Evolutionary conservation across 306 rosid species (phyloP).

Genomic region (Parietaria judaica): DNA sequence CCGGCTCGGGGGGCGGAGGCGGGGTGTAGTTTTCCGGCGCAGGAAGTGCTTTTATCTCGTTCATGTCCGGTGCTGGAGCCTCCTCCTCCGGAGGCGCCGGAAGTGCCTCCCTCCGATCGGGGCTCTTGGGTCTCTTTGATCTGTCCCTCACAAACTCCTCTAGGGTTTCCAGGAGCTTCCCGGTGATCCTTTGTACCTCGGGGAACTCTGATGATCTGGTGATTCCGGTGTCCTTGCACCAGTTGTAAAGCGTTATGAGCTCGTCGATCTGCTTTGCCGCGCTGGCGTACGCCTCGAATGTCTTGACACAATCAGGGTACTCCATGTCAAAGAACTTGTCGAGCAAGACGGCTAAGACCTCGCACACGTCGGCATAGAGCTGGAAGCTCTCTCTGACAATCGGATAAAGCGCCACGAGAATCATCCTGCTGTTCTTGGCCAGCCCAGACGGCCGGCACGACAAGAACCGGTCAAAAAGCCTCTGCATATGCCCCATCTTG

Average conservation of each 20-base stretch:
- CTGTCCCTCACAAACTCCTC: slow-evolving; percentile 97
- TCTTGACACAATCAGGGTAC: slow-evolving; percentile 81
- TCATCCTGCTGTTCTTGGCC: slow-evolving; percentile 77
- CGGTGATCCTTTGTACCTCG: slow-evolving; percentile 77
- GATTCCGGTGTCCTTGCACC: slow-evolving; percentile 87
- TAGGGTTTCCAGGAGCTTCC: slow-evolving; percentile 80
- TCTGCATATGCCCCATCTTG: slow-evolving; percentile 89
- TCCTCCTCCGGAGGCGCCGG: slow-evolving; percentile 46
- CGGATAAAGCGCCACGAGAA: slow-evolving; percentile 76
- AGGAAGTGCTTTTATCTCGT: slow-evolving; percentile 87
- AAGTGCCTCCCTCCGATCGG: slow-evolving; percentile 62
- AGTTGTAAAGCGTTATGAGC: slow-evolving; percentile 51
- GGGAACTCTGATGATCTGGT: slow-evolving; percentile 92
- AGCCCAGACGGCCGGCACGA: slow-evolving; percentile 84
- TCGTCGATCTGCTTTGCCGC: slow-evolving; percentile 95
- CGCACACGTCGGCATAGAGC: slow-evolving; percentile 84
- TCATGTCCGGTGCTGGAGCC: slow-evolving; percentile 72
- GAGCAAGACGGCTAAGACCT: slow-evolving; percentile 79
- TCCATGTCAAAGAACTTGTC: slow-evolving; percentile 96
- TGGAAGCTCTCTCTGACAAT: slow-evolving; percentile 85
- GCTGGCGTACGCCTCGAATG: slow-evolving; percentile 82
- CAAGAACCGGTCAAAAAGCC: slow-evolving; percentile 78
- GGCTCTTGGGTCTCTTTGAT: slow-evolving; percentile 79
- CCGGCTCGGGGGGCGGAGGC: slow-evolving; percentile 61
- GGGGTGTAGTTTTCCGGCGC: slow-evolving; percentile 80